phyloP scores from a whole-genome alignment of 2,329 filamentous ascomycete genomes.

The Pseudogymnoascus verrucosus region DNA sequence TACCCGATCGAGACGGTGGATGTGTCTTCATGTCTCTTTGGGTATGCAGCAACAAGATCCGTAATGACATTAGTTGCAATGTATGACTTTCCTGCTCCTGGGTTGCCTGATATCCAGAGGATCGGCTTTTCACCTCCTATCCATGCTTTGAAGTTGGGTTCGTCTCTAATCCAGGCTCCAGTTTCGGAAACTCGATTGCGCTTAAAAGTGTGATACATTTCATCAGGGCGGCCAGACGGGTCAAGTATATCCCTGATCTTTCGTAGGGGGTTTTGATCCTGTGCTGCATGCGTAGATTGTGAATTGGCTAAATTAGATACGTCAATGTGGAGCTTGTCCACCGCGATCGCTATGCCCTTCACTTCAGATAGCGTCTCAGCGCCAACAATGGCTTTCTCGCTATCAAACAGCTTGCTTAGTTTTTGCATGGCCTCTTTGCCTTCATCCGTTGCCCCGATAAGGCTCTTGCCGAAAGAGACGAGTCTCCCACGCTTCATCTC shows the following conservation, averaged over 20 bases:
- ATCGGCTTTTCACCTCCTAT: background rate
- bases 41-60: background rate
- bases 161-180: background rate
- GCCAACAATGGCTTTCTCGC: background rate
- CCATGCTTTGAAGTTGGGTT: background rate
- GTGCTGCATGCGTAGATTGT: background rate
- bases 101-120: conserved; percentile 1
- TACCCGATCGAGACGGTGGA: background rate
- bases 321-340: background rate
- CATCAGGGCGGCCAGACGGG: background rate
- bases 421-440: background rate
- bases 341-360: background rate
- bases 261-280: background rate
- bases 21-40: background rate
- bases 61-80: conserved; percentile 1
- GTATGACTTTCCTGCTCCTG: background rate
- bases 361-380: background rate
- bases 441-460: background rate
- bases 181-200: background rate
- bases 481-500: background rate
- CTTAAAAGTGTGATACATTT: background rate
- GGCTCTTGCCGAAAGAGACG: background rate
- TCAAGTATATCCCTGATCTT: background rate
- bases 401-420: background rate
- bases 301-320: background rate